phyloP scores from a whole-genome alignment of 2,329 filamentous ascomycete species.

The Verticillium longisporum region DNA sequence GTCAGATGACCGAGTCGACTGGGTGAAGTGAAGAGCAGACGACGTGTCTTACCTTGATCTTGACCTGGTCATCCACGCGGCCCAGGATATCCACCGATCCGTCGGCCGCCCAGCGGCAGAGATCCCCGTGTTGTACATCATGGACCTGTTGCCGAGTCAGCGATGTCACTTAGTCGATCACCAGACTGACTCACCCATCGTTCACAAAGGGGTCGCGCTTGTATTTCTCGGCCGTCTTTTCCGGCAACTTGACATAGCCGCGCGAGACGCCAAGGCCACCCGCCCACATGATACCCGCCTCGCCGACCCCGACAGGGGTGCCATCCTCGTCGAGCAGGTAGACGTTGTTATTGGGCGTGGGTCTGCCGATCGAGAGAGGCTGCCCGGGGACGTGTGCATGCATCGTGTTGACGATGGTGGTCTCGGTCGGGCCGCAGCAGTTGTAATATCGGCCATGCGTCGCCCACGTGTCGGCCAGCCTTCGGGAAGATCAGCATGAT shows the following conservation, averaged over 20 bases:
- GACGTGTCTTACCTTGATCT: constrained; percentile 26
- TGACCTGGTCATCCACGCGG: constrained; percentile 52
- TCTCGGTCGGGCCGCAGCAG: constrained; percentile 53
- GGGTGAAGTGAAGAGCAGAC: neutral
- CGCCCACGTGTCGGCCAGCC: constrained; percentile 49
- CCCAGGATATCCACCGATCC: constrained; percentile 48
- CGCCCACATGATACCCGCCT: constrained; percentile 47
- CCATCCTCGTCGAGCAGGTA: constrained; percentile 39
- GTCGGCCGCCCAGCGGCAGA: constrained; percentile 44
- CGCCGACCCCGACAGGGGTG: constrained; percentile 34
- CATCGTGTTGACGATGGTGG: constrained; percentile 52
- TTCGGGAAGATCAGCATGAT: neutral
- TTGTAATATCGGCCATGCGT: constrained; percentile 41
- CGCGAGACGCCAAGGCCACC: constrained; percentile 46
- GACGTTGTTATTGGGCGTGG: constrained; percentile 48
- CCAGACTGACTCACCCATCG: constrained; percentile 33
- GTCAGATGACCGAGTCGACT: neutral
- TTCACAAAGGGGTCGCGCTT: constrained; percentile 40
- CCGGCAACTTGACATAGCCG: constrained; percentile 46
- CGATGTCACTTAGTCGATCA: neutral
- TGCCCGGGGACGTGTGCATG: constrained; percentile 38
- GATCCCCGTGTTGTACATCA: constrained; percentile 56
- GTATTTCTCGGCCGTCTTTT: constrained; percentile 42
- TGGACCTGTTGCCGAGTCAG: constrained; percentile 20
- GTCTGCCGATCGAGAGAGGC: constrained; percentile 43